phyloP scores from a whole-genome alignment of 1,139 yeast species.

The Magnusiomyces ingens region DNA sequence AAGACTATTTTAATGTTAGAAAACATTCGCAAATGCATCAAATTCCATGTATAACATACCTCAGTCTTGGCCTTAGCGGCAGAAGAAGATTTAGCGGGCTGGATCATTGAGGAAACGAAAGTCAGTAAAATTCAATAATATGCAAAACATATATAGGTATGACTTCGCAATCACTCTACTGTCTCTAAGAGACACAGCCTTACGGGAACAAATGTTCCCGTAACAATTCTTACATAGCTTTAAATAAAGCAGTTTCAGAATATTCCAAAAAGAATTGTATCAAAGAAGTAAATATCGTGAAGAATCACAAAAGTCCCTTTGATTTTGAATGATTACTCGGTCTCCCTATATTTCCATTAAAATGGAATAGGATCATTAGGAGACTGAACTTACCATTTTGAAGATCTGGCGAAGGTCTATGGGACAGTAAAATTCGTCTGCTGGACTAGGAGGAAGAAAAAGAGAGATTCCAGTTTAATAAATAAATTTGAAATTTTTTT shows the following conservation, averaged over 20 bases:
- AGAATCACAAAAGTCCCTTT: not conserved
- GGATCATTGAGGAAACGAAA: constrained; percentile 60
- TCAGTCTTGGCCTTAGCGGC: constrained; percentile 33
- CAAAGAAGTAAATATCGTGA: not conserved
- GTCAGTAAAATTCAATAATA: constrained; percentile 22
- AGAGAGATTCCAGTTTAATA: too few species aligned
- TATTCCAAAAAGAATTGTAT: not conserved
- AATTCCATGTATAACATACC: constrained; percentile 18
- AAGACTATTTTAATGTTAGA: not conserved
- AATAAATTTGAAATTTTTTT: not conserved
- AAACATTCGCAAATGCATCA: not conserved
- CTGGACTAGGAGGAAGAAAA: not conserved
- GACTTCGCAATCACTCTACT: constrained; percentile 29
- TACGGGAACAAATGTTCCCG: not conserved
- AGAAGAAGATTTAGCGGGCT: constrained; percentile 60
- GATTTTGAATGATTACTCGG: constrained; percentile 15
- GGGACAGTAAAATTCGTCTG: not conserved
- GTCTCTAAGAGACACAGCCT: constrained; percentile 24
- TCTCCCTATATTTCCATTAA: constrained; percentile 10
- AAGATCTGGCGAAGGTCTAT: constrained; percentile 1
- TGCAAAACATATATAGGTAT: constrained; percentile 9
- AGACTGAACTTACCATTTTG: constrained; percentile 19
- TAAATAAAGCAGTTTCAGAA: not conserved
- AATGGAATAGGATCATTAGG: constrained; percentile 14
- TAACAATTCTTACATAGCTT: not conserved